Conservation (phyloP, 495 filamentous ascomycete species). For the Neurospora sp. region DNA sequence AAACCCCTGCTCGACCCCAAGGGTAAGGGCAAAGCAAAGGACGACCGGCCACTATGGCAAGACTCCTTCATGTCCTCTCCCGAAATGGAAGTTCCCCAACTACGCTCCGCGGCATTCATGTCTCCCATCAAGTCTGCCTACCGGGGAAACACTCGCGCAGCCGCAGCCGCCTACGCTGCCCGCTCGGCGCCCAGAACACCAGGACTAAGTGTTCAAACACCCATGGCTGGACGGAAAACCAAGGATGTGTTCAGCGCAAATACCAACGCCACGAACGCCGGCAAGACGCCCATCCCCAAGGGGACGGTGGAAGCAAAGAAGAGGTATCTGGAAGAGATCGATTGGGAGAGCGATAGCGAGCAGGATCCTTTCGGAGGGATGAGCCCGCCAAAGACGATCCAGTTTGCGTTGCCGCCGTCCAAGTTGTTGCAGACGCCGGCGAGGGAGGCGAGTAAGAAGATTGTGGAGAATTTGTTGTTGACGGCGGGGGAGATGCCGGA, state of each 20-base stretch:
- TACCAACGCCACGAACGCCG: background rate
- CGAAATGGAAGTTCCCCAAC: conserved; percentile 65
- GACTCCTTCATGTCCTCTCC: conserved; percentile 67
- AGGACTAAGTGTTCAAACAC: conserved; percentile 71
- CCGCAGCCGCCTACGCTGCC: background rate
- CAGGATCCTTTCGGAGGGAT: conserved; percentile 59
- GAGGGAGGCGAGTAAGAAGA: conserved; percentile 79
- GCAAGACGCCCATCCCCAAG: background rate
- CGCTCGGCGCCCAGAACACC: conserved; percentile 46
- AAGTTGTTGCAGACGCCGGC: conserved; percentile 90
- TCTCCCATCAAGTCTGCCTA: conserved; percentile 44
- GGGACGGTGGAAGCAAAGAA: conserved; percentile 19
- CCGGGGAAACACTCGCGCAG: conserved; percentile 9
- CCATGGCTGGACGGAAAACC: conserved; percentile 34
- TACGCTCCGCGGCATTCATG: conserved; percentile 78
- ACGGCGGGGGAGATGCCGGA: conserved; percentile 67
- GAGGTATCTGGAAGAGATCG: conserved; percentile 37
- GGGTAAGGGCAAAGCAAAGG: conserved; percentile 24
- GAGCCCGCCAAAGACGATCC: conserved; percentile 94
- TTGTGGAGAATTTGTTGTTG: conserved; percentile 80
- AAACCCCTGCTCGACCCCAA: background rate
- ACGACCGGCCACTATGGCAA: conserved; percentile 28
- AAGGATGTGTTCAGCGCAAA: conserved; percentile 27
- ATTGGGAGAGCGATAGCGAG: conserved; percentile 55
- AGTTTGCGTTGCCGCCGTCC: conserved; percentile 84